Conservation (phyloP, 257 asterid genomes). For the Gynochthodes officinalis region DNA sequence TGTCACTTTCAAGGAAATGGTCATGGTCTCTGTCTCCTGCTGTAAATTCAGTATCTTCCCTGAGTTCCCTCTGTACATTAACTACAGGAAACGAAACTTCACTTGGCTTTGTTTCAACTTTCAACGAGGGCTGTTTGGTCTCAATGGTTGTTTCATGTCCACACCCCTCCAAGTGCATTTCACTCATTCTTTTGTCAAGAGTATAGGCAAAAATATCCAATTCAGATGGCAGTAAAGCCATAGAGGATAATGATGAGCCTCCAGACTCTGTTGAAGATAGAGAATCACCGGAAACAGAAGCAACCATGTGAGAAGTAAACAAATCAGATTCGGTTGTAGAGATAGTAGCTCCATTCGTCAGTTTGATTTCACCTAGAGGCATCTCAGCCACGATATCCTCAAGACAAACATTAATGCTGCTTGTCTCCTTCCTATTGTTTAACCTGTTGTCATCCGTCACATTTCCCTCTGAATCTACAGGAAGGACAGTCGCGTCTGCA, state of each 20-base stretch:
- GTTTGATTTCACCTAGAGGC: slow-evolving; percentile 25
- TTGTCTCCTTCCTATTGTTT: slow-evolving; percentile 28
- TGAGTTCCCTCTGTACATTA: slow-evolving; percentile 30
- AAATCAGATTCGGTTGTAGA: slow-evolving; percentile 28
- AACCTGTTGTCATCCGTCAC: slow-evolving; percentile 25
- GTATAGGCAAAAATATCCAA: slow-evolving; percentile 22
- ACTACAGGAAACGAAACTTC: slow-evolving; percentile 31
- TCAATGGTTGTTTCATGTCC: slow-evolving; percentile 32
- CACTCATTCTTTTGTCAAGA: slow-evolving; percentile 28
- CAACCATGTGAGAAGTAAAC: slow-evolving; percentile 27
- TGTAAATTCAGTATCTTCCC: slow-evolving; percentile 33
- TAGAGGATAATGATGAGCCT: slow-evolving; percentile 28
- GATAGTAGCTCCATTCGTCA: slow-evolving; percentile 29
- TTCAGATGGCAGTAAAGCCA: slow-evolving; percentile 25
- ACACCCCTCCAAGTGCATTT: slow-evolving; percentile 34
- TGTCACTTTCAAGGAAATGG: slow-evolving; percentile 29
- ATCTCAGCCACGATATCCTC: slow-evolving; percentile 26
- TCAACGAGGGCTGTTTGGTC: slow-evolving; percentile 30
- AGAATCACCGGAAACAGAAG: slow-evolving; percentile 33
- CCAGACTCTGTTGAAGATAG: slow-evolving; percentile 31
- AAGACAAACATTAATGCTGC: slow-evolving; percentile 19
- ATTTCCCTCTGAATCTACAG: slow-evolving; percentile 26
- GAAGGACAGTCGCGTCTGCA: slow-evolving; percentile 29
- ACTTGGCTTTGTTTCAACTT: slow-evolving; percentile 27
- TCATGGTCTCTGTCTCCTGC: slow-evolving; percentile 27